Evolutionary conservation across 169 alveolate species (phyloP).

Genomic region (Theileria luwenshuni): DNA sequence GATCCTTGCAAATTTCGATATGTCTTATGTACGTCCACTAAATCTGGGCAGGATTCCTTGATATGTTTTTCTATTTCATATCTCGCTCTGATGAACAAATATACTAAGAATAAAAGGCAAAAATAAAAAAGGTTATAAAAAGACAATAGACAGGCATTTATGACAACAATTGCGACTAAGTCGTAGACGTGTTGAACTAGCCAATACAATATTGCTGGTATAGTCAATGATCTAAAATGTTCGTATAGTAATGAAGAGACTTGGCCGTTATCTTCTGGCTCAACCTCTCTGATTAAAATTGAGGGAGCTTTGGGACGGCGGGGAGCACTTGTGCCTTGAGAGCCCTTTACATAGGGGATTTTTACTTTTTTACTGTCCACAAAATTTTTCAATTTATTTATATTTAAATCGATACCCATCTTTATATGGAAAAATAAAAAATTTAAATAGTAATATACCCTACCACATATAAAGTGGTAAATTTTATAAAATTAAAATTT

Average conservation of each 20-base stretch:
- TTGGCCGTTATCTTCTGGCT: slow-evolving; percentile 58
- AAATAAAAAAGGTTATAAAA: slow-evolving; percentile 72
- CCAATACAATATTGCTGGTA: slow-evolving; percentile 80
- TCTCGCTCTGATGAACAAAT: slow-evolving; percentile 81
- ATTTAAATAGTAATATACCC: neutral
- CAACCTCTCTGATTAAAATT: slow-evolving; percentile 46
- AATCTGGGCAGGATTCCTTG: slow-evolving; percentile 84
- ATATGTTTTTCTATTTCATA: slow-evolving; percentile 85
- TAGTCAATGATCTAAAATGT: slow-evolving; percentile 74
- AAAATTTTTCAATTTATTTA: slow-evolving; percentile 14
- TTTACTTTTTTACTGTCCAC: slow-evolving; percentile 18
- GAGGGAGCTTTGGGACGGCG: slow-evolving; percentile 48
- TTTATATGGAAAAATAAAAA: too few relatives aligned
- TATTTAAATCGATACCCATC: slow-evolving; percentile 5
- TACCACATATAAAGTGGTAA: too few relatives aligned
- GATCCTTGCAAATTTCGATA: slow-evolving; percentile 78
- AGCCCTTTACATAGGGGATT: slow-evolving; percentile 5
- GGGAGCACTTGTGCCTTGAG: slow-evolving; percentile 12
- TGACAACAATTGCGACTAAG: slow-evolving; percentile 71
- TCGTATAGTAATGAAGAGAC: slow-evolving; percentile 73
- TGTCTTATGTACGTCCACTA: slow-evolving; percentile 79
- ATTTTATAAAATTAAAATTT: too few relatives aligned
- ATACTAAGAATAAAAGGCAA: slow-evolving; percentile 72
- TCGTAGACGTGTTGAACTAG: slow-evolving; percentile 77
- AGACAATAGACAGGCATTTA: slow-evolving; percentile 71